Conservation (phyloP, 2,329 filamentous ascomycete genomes). For the Waltergamsia citrina region DNA sequence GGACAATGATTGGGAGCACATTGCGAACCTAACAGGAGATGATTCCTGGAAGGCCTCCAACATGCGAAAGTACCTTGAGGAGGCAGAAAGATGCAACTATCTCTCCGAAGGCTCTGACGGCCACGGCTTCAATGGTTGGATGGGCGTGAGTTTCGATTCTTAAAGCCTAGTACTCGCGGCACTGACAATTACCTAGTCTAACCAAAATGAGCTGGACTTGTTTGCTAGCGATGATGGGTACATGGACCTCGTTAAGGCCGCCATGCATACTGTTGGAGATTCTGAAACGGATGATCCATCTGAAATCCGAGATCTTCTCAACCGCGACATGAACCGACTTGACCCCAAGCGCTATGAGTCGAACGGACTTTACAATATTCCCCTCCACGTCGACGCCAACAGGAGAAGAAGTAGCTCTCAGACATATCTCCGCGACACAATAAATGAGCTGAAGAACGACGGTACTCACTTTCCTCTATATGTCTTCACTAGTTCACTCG, state of each 20-base stretch:
- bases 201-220: too few relatives aligned
- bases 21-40: slow-evolving; percentile 39
- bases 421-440: slow-evolving; percentile 8
- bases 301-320: background rate
- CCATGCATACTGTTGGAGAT: background rate
- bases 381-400: slow-evolving; percentile 12
- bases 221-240: too few relatives aligned
- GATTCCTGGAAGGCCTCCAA: slow-evolving; percentile 34
- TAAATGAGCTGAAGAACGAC: background rate
- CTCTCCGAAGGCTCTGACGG: slow-evolving; percentile 22
- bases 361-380: slow-evolving; percentile 16
- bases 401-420: slow-evolving; percentile 7
- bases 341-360: slow-evolving; percentile 2
- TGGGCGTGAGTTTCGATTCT: slow-evolving; percentile 5
- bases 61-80: slow-evolving; percentile 38
- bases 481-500: slow-evolving; percentile 5
- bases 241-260: too few relatives aligned
- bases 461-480: slow-evolving; percentile 5
- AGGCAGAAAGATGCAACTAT: slow-evolving; percentile 36
- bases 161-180: too few relatives aligned
- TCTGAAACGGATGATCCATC: background rate
- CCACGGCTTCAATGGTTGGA: slow-evolving; percentile 40
- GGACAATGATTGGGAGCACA: slow-evolving; percentile 37
- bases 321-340: background rate
- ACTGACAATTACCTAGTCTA: too few relatives aligned